phyloP scores from a whole-genome alignment of 495 filamentous ascomycete genomes.

The Penicillium steckii region DNA sequence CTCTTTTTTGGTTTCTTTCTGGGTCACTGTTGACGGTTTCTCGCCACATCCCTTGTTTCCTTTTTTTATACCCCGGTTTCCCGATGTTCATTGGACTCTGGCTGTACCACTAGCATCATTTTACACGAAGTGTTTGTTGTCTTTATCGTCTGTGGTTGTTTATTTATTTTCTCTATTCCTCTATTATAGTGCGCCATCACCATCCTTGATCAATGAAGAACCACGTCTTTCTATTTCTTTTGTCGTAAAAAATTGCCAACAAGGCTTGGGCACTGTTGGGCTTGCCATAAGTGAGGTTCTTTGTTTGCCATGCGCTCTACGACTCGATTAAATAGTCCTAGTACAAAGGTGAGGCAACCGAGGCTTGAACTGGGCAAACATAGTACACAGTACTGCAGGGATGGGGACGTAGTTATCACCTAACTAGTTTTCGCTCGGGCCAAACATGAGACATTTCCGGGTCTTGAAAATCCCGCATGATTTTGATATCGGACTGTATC shows the following conservation, averaged over 20 bases:
- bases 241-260: neutral
- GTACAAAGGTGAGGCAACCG: neutral
- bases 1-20: no score
- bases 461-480: conserved; percentile 9
- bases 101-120: conserved; percentile 35
- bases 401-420: neutral
- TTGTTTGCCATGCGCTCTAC: neutral
- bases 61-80: conserved; percentile 36
- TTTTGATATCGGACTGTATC: neutral
- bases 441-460: conserved; percentile 10
- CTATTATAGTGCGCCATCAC: conserved; percentile 18
- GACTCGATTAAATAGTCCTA: neutral
- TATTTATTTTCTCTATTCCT: neutral
- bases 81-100: conserved; percentile 36
- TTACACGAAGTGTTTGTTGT: conserved; percentile 14
- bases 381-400: conserved; percentile 6
- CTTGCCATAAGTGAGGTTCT: neutral
- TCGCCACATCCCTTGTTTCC: conserved; percentile 18
- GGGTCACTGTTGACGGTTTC: conserved; percentile 9
- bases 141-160: neutral
- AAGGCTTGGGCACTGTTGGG: neutral
- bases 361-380: conserved; percentile 10
- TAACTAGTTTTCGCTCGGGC: no score
- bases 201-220: conserved; percentile 10
- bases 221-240: neutral